Evolutionary conservation across 2,329 filamentous ascomycete genomes (phyloP).

Genomic region (Calonectria montana): DNA sequence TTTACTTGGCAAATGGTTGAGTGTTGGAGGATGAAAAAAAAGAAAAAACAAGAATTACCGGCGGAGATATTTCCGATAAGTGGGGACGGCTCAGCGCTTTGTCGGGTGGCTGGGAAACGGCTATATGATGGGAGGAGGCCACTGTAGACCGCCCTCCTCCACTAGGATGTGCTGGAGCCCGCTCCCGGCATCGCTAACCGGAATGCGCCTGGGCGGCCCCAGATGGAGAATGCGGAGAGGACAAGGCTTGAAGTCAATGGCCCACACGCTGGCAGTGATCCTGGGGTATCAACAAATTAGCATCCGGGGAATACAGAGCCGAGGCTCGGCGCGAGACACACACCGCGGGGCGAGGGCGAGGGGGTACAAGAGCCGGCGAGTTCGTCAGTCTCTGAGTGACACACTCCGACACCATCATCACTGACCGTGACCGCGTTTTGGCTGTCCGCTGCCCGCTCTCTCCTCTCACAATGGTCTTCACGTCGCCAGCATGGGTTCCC

Average conservation of each 20-base stretch:
- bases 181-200: not conserved
- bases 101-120: not conserved
- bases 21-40: not conserved
- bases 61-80: not conserved
- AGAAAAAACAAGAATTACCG: not conserved
- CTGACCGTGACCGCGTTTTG: not conserved
- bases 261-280: not conserved
- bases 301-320: not conserved
- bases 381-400: not conserved
- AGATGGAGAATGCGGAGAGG: not conserved
- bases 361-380: not conserved
- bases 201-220: not conserved
- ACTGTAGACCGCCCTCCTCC: not conserved
- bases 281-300: conserved; percentile 1
- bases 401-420: not conserved
- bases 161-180: not conserved
- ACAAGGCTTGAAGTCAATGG: not conserved
- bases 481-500: conserved; percentile 71
- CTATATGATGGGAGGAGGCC: not conserved
- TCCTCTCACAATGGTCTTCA: conserved; percentile 60
- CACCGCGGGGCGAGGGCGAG: not conserved
- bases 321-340: not conserved
- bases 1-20: not conserved
- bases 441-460: not conserved
- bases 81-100: too few relatives aligned